Evolutionary conservation across 2,329 filamentous ascomycete species (phyloP), one percentile per base, ranked within the genome.

Genomic region (Tolypocladium endophyticum): DNA sequence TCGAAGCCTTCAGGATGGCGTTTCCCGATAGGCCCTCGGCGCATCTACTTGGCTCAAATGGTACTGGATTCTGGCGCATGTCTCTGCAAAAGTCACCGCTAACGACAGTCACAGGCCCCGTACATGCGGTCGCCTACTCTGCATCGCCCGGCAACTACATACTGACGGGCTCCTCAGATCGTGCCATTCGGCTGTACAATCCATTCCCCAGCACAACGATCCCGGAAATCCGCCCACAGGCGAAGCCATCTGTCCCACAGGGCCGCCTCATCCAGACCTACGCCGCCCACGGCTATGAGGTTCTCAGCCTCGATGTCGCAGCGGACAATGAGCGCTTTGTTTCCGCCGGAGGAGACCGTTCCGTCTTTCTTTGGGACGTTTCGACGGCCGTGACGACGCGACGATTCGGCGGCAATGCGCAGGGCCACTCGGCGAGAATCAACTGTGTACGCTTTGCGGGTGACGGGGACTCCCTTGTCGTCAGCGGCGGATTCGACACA

Each of bases 311-410:
- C 45, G 80, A 83, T 58, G 88, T 97, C 56, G 77, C 84, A 9
- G 70, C 77, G 30, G 87, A 91, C 76, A 99, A 99, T 74, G 83
- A 90, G 64, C 85, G 85, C 52, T 97, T 99, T 72, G 87, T 87
- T 12, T 92, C 87, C n/a, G 84, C 85, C 1, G 94, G 94, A 65
- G 94, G 94, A 61, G 94, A 99, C 76, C 89, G 93, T 66, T 81
- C 84, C 62, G 91, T 96, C 0, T 97, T 97, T 70, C 80, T 97
- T 6, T 97, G 94, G 94, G 94, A 99, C 73, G 94, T 97, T 0
- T 81, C 87, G 55, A 88, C 87, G 3, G 91, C 89, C 23, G 81
- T 84, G 66, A 96, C 93, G 4, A 77, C 89, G 33, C 83, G 90
- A 28, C 82, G 94, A 35, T 94, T 93, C 73, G 80, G 80, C 23